Base-by-base conservation (phyloP, 2,329 filamentous ascomycete genomes). In the Aspergillus sp. region DNA sequence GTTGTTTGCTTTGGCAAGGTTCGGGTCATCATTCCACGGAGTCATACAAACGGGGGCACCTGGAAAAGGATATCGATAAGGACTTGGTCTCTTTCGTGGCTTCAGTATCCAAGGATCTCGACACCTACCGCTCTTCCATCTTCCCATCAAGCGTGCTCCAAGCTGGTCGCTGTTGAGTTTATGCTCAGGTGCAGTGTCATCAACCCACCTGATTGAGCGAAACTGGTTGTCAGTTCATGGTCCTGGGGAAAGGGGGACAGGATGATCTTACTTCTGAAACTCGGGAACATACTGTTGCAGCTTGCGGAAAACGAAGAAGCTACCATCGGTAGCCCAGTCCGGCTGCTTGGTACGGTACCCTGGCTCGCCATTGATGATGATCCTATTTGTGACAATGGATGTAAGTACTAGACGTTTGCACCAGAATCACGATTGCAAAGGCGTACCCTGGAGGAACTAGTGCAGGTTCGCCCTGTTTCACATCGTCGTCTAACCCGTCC, bases 201-300 rank as follows among this genome's bases (percentile, higher is more conserved):
- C 47, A 6, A 49, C 26, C 20, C 32, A 58, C 45, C 56, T 58
- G 18, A 6, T 11, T 22, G 2, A 53, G 22, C 10, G 24, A 10
- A 49, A 12, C 12, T 11, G 31, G 6, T 6, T 10, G 10, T 59
- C 5, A 55, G 52, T 10, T 4, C 24, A 24, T 24, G 24, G 24
- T 24, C 24, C 24, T 24, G 24, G 24, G 24, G 24, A 24, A 24
- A 24, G 24, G 24, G 24, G 24, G 24, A 24, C 4, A 6, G 24
- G 24, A 6, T 24, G 24, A 6, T 29, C 61, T 22, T 63, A 70
- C 68, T 56, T 59, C 5, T 81, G 66, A 52, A 79, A 81, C 50
- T 80, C 79, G 1, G 76, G 78, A 6, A 81, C 79, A 4, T 78
- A 72, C 60, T 82, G 78, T 54, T 75, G 69, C 3, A 81, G 71